phyloP scores from a whole-genome alignment of 2,329 filamentous ascomycete species.

The Myrmaecium sp. region DNA sequence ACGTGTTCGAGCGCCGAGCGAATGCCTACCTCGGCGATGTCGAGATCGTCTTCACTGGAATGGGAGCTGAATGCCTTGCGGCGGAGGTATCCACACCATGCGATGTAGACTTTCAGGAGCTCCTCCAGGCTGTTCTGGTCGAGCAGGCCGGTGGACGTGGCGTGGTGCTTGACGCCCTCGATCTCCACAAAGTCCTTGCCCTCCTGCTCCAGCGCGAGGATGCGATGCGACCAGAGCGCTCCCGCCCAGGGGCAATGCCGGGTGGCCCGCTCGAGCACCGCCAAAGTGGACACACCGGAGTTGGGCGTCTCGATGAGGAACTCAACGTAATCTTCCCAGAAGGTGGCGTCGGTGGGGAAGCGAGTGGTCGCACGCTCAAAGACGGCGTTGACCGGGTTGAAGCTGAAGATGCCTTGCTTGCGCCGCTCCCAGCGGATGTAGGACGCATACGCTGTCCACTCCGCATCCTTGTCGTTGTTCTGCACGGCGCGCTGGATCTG shows the following conservation, averaged over 20 bases:
- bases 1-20: conserved; percentile 75
- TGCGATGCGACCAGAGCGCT: conserved; percentile 74
- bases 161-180: conserved; percentile 78
- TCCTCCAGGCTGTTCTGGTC: conserved; percentile 77
- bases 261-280: conserved; percentile 65
- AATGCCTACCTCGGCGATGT: conserved; percentile 81
- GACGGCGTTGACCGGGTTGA: conserved; percentile 41
- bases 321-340: conserved; percentile 74
- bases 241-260: conserved; percentile 90
- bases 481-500: conserved; percentile 43
- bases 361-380: conserved; percentile 63
- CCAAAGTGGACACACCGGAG: conserved; percentile 37
- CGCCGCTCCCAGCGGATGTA: conserved; percentile 79
- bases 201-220: conserved; percentile 69
- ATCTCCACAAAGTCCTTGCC: conserved; percentile 62
- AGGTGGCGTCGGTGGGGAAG: conserved; percentile 54
- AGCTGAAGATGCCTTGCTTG: conserved; percentile 36
- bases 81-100: conserved; percentile 89
- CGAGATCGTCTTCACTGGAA: conserved; percentile 57
- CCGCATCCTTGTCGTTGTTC: conserved; percentile 37
- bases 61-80: conserved; percentile 62
- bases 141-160: conserved; percentile 69
- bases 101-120: conserved; percentile 76
- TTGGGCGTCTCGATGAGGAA: conserved; percentile 44
- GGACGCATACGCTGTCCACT: conserved; percentile 38